Conservation (phyloP, 116 monocot species). For the Phalaenopsis hybrid region DNA sequence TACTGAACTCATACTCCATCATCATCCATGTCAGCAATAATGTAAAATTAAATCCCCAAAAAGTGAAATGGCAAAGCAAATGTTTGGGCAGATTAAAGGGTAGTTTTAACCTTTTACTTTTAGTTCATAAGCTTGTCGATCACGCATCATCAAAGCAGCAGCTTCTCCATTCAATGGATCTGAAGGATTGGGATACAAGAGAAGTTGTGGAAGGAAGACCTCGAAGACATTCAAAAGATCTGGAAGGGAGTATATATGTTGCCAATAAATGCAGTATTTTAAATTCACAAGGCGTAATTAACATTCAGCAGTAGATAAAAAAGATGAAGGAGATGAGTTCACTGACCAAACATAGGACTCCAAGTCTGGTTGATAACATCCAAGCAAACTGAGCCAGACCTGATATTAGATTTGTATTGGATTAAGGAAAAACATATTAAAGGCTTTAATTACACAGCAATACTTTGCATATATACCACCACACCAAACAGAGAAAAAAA, state of each 20-base stretch:
- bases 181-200: slow-evolving; percentile 81
- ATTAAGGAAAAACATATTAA: not conserved
- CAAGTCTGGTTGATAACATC: slow-evolving; percentile 55
- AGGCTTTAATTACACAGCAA: not conserved
- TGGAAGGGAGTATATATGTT: slow-evolving; percentile 12
- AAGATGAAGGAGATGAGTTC: not conserved
- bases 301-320: not conserved
- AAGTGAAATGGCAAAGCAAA: not conserved
- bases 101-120: slow-evolving; percentile 62
- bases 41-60: not conserved
- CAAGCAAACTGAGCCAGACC: slow-evolving; percentile 57
- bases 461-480: not conserved
- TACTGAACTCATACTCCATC: too few relatives aligned
- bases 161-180: slow-evolving; percentile 88
- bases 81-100: not conserved
- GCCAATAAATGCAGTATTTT: not conserved
- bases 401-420: not conserved
- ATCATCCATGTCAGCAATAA: not conserved
- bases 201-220: slow-evolving; percentile 82
- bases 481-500: not conserved
- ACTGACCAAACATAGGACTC: slow-evolving; percentile 76
- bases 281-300: not conserved
- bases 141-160: slow-evolving; percentile 84
- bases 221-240: slow-evolving; percentile 80
- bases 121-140: slow-evolving; percentile 58